Percentiles rank a stretch among this genome's conserved stretches.
These are phyloP conservation scores for Chernovozyma aurita DNA, from an alignment of 1,139 yeast genomes.

Conservation along the genomic window DNA sequence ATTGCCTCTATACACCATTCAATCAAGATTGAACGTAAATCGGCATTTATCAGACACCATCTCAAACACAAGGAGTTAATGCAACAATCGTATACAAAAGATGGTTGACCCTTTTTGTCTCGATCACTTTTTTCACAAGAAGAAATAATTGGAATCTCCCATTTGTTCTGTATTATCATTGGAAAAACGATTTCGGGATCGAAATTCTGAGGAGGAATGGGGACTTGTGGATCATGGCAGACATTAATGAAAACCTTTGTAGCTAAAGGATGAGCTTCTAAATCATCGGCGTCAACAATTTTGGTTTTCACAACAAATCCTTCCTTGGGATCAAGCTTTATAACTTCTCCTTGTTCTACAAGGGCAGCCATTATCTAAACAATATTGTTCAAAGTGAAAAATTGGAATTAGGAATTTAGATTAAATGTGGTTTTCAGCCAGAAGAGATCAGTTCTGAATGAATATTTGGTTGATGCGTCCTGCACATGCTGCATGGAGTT, in stretches of 20 bases:
- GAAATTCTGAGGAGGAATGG: conserved; percentile 46
- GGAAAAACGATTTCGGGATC: conserved; percentile 58
- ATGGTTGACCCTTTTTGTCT: conserved; percentile 67
- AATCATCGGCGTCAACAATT: conserved; percentile 31
- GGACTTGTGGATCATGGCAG: conserved; percentile 63
- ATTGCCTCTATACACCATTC: conserved; percentile 70
- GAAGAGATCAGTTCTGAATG: no score
- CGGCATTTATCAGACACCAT: conserved; percentile 56
- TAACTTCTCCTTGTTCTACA: conserved; percentile 17
- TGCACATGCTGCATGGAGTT: no score
- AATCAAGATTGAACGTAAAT: conserved; percentile 43
- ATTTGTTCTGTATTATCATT: conserved; percentile 62
- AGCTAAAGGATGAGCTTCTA: conserved; percentile 23
- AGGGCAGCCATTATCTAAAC: conserved; percentile 13
- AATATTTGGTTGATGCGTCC: no score
- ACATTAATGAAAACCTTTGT: conserved; percentile 77
- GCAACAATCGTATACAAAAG: conserved; percentile 74
- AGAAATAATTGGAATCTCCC: conserved; percentile 82
- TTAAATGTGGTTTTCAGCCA: no score
- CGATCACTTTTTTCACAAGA: conserved; percentile 49
- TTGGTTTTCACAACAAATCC: conserved; percentile 65
- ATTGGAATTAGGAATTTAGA: no score
- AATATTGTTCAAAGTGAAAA: no score
- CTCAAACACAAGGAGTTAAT: conserved; percentile 56
- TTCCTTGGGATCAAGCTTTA: conserved; percentile 42